Base-by-base conservation (phyloP, 768 basidiomycete species). In the Leccinum subgranulosum region DNA sequence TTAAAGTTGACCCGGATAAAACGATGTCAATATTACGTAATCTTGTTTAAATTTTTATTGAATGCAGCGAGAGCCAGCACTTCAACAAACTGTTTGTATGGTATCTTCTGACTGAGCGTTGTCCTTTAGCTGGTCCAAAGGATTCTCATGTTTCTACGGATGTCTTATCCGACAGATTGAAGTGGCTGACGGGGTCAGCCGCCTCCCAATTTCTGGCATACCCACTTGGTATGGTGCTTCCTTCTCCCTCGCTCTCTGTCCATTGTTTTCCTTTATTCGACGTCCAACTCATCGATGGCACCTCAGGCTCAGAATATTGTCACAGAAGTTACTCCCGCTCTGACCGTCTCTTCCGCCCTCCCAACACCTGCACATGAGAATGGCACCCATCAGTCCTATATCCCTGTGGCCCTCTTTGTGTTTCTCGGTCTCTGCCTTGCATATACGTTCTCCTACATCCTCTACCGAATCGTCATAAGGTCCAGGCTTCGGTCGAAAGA, bases 391-490 rank as follows among this genome's bases (percentile, higher is more conserved):
- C 55, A 58, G 33, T 57, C 52, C 12, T 61, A 55, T 56, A 60
- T 64, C 43, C 69, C 69, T 3, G 53, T 58, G 29, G 31, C 51
- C 6, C 57, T 73, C 49, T 46, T 59, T 19, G 60, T 67, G 43
- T 62, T 71, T 41, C 59, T 71, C 7, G 67, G 61, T 27, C 11
- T 71, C 34, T 73, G 67, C 29, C 52, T 73, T 28, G 58, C 54
- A 14, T 71, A 71, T 10, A 62, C 65, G 12, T 25, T 66, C 2
- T 63, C 68, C 31, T 71, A 71, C 39, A 14, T 69, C 28, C 52
- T 73, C 45, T 73, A 71, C 52, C 67, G 71, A 2, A 33, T 66
- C 41, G 10, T 67, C 54, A 64, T 62, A 60, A 33, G 60, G n/a
- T 57, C 53, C 47, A 62, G 53, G 56, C 66, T 50, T 25, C 50